Base-by-base conservation (phyloP, 768 basidiomycete species). In the Amanita subjunquillea region DNA sequence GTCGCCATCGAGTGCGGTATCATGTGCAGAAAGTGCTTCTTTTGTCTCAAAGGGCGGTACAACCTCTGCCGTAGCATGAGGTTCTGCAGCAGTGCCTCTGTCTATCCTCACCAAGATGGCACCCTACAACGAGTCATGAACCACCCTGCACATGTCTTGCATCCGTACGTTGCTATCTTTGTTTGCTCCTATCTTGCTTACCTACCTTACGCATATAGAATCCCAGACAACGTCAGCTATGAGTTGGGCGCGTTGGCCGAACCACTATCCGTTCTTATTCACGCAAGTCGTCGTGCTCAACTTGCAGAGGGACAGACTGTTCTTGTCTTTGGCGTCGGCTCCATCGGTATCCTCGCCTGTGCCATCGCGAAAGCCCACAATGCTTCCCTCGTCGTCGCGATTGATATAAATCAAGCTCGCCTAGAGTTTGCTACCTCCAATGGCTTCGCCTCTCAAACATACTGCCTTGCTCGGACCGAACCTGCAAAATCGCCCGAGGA, bases 1-100 rank as follows among this genome's bases (percentile, higher is more conserved):
- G 93, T 97, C 49, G 94, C 91, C 25, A 87, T 97, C 65, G 94
- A 97, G 66, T 87, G 90, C 4, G 94, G 94, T 27, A 82, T 94
- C 64, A 83, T 85, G 75, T 97, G 94, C 70, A 79, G 80, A 53
- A 72, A 72, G 39, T 92, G 89, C 69, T 66, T 72, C 30, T 83
- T 74, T 64, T 92, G 90, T 69, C 57, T 67, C 36, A 73, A 79
- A 55, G 88, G 87, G 12, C 79, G 91, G 20, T 98, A 97, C 72
- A 97, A 98, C 71, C 80, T 98, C 54, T 98, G 94, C 77, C 83
- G 83, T 56, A 72, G 74, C 58, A 82, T 98, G 82, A 80, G 88
- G 58, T 98, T 97, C 72, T 87, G 87, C 58, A 84, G 82, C 56
- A 87, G 83, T 54, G 94, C 94, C 41, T 87, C 93, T 63, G 88